Evolutionary conservation across 768 basidiomycete genomes (phyloP), one percentile per base, ranked within the genome.

Genomic region (Tulasnella sp.): DNA sequence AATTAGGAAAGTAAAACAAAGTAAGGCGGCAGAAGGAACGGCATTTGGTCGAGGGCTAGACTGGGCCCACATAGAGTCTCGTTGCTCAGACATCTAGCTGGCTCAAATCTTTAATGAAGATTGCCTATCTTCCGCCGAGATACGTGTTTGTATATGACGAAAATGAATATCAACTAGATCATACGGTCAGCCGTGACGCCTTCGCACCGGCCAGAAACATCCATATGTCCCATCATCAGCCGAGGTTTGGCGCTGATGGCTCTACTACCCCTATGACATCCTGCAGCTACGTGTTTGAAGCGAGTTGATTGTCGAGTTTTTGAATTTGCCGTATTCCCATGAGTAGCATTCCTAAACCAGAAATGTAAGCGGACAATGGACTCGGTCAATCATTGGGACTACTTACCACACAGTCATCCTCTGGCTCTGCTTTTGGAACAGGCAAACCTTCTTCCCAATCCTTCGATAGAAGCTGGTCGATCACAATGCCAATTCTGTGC

Each of bases 401-500:
- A 64, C 71, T 32, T 16, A 92, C 91, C 73, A 87, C 82, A 76
- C 91, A 92, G 74, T 90, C 87, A 9, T 83, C 82, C 76, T 90
- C 86, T 22, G 81, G 81, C 62, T 83, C 83, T 2, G 81, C 79
- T 0, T 79, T 80, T 0, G 88, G 88, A 47, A 90, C 88, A 22
- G 71, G 71, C 39, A 39, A n/a, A 39, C 44, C 64, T 72, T 72
- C 71, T 36, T 90, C 79, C 94, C 95, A 96, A 37, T 81, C 89
- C 47, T 87, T 79, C 2, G 81, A 82, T 64, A 96, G 82, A 19
- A 96, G 79, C 71, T 86, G 84, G 29, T 94, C 90, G 75, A 94
- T 85, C 67, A 94, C 79, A 5, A 87, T 83, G 19, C 82, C 82
- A 73, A 95, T 92, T 2, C 84, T 78, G 73, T 95, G 93, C 8